Evolutionary conservation across 2,329 filamentous ascomycete genomes (phyloP), one percentile per base, ranked within the genome.

Genomic region (Exophiala oligosperma): DNA sequence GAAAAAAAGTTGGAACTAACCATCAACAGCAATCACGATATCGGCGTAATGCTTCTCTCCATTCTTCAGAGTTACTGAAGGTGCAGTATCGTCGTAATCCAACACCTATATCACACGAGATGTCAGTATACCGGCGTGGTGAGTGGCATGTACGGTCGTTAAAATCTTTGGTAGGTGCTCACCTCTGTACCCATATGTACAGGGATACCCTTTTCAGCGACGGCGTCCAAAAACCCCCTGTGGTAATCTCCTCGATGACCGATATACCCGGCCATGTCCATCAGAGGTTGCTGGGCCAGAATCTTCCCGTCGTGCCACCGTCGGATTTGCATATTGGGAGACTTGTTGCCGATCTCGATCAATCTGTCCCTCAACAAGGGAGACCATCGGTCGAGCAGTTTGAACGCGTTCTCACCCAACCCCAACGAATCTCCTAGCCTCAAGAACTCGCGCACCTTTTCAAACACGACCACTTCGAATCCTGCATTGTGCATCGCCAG

Each of bases 401-500:
- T 72, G 72, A 64, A 53, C 54, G 66, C 57, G 60, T 68, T 56
- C 63, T 66, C 52, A 47, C 66, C 52, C 49, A 65, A 53, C 50
- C 70, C 68, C 17, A 71, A 64, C 8, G 68, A 70, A 61, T 81
- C 78, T 4, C 79, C 79, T 1, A 80, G 71, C 2, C 74, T 70
- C 56, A 76, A 74, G 40, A 79, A 73, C 59, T 73, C 73, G 1
- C 74, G 68, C 56, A 79, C 75, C 41, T 61, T 64, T 52, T 62
- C 84, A 68, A 85, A 84, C 59, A 87, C 77, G 54, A 78, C 72
- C 17, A 84, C 83, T 11, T 77, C 73, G 67, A 86, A 84, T 14
- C 84, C 84, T 62, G 86, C 82, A 14, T 82, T 79, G 60, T 82
- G 78, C 66, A 83, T 85, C 71, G 87, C 84, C 60, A 87, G 84